Conservation (phyloP, 1,139 yeast species). For the Blastobotrys serpentis region DNA sequence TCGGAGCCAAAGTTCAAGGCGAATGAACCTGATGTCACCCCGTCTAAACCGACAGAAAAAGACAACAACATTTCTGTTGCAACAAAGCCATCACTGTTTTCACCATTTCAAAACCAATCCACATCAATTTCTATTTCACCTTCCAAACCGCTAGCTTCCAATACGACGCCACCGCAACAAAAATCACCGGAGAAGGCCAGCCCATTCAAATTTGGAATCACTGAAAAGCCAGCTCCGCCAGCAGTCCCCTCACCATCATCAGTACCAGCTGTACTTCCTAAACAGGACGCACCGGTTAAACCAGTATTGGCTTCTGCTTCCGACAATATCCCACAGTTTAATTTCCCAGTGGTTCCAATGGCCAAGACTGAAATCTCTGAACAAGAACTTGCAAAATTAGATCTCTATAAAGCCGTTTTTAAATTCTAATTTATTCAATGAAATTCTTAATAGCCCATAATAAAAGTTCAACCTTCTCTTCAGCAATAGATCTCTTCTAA, state of each 20-base stretch:
- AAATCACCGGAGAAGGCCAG: not conserved
- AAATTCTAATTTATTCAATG: not conserved
- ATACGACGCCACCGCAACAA: not conserved
- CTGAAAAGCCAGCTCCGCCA: not conserved
- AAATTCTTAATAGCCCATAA: no score
- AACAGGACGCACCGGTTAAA: not conserved
- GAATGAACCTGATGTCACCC: no score
- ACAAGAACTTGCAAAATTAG: not conserved
- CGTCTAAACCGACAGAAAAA: conserved; percentile 4
- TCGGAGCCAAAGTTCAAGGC: no score
- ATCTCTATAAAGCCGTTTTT: not conserved
- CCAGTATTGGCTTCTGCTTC: not conserved
- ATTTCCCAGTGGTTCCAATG: conserved; percentile 3
- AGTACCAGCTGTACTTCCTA: not conserved
- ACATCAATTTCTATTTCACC: conserved; percentile 5
- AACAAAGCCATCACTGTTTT: conserved; percentile 5
- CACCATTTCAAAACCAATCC: not conserved
- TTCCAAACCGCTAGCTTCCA: conserved; percentile 4
- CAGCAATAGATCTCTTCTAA: no score
- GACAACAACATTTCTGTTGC: not conserved
- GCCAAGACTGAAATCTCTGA: not conserved
- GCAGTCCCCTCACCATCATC: not conserved
- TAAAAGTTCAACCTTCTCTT: no score
- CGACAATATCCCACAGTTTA: not conserved
- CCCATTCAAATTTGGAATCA: conserved; percentile 4